Percentiles rank a stretch among this genome's conserved stretches.
These are phyloP conservation scores for Helotiales sp. DNA, from an alignment of 2,329 filamentous ascomycete species.

Conservation along the genomic window DNA sequence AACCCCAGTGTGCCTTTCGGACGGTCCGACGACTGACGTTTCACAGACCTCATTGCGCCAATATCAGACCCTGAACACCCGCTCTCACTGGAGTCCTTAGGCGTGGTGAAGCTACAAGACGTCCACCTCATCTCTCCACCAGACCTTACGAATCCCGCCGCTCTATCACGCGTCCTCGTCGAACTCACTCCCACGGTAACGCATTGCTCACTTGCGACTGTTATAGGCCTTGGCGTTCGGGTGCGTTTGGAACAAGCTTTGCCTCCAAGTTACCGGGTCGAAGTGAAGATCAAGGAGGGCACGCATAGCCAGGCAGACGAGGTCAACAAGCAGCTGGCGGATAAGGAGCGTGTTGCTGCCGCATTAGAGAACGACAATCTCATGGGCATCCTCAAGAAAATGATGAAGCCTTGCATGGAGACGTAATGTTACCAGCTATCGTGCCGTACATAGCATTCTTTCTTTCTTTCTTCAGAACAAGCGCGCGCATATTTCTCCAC, in stretches of 20 bases:
- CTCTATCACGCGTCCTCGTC: constrained; percentile 76
- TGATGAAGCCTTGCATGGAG: constrained; percentile 80
- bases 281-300: constrained; percentile 93
- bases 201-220: constrained; percentile 93
- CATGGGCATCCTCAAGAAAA: constrained; percentile 86
- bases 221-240: constrained; percentile 91
- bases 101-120: constrained; percentile 94
- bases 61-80: constrained; percentile 98
- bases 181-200: constrained; percentile 96
- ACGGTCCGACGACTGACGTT: constrained; percentile 44
- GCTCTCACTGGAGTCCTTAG: constrained; percentile 87
- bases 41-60: constrained; percentile 84
- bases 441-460: constrained; percentile 9
- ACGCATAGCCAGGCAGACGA: constrained; percentile 95
- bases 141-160: constrained; percentile 56
- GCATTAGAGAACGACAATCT: constrained; percentile 93
- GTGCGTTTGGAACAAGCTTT: constrained; percentile 90
- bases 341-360: constrained; percentile 95
- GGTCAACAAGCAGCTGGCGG: constrained; percentile 93
- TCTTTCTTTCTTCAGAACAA: constrained; percentile 45
- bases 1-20: constrained; percentile 17
- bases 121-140: constrained; percentile 78
- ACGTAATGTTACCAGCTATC: constrained; percentile 2
- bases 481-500: constrained; percentile 20
- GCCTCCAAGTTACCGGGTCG: constrained; percentile 88